Evolutionary conservation across 73 alveolate genomes (phyloP).

Genomic region (Durusdinium trenchii): DNA sequence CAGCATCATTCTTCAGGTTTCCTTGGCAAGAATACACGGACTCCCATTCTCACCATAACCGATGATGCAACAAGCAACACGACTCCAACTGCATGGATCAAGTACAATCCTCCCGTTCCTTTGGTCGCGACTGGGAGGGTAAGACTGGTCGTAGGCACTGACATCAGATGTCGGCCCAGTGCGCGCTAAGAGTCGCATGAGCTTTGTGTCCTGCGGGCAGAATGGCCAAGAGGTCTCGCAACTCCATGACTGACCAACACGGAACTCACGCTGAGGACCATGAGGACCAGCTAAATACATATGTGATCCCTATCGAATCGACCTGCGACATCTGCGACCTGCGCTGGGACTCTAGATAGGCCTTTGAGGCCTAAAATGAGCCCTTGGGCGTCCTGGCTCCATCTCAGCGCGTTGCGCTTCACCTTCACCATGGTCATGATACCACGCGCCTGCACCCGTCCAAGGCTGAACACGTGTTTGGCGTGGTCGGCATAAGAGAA

Average conservation of each 20-base stretch:
- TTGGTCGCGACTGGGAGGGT: not conserved
- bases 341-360: no score
- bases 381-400: slow-evolving; percentile 38
- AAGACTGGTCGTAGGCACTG: no score
- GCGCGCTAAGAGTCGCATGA: not conserved
- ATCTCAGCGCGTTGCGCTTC: slow-evolving; percentile 2
- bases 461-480: not conserved
- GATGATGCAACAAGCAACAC: not conserved
- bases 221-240: no score
- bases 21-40: not conserved
- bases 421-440: slow-evolving; percentile 53
- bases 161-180: no score
- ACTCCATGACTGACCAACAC: no score
- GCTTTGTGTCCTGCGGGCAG: no score
- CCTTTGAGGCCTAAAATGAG: no score
- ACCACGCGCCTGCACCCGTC: slow-evolving; percentile 31
- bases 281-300: no score
- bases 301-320: no score
- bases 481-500: not conserved
- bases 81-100: not conserved
- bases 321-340: no score
- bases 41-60: not conserved
- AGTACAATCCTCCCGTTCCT: not conserved
- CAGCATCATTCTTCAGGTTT: slow-evolving; percentile 30
- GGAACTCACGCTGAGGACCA: no score